Base-by-base conservation (phyloP, 768 basidiomycete genomes). In the Postia placenta region DNA sequence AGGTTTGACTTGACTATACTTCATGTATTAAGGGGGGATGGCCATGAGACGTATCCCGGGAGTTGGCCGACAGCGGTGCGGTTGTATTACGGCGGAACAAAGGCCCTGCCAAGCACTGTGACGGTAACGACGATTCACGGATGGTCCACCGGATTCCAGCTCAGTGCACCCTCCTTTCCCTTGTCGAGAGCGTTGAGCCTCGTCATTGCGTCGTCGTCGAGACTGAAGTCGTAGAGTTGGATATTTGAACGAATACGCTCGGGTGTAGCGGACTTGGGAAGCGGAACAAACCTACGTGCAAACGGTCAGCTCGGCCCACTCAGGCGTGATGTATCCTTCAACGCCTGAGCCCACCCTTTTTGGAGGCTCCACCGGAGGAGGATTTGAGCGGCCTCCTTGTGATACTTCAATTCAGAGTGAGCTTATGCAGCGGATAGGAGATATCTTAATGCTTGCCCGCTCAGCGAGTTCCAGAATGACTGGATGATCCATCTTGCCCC, bases 291-390 rank as follows among this genome's bases (percentile, higher is more conserved):
- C 25, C 74, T 75, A 45, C 30, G 23, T n/a, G n/a, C 23, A 23
- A 27, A 5, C 27, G 14, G 17, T 57, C 12, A 53, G 30, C n/a
- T n/a, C n/a, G n/a, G n/a, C n/a, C n/a, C n/a, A n/a, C n/a, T 33
- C 30, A 7, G 15, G 30, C 30, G 15, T 7, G 30, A 33, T 33
- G 7, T 33, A 15, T 33, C 9, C 30, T 33, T 33, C 15, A 33
- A 33, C 15, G 30, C 30, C 30, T 9, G 40, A 4, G 20, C 14
- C 17, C 5, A 87, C 87, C 83, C 82, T 60, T 76, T 80, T 64
- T 97, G 94, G 38, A 97, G 68, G 33, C 90, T 93, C 90, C 92
- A 96, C 24, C 94, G 80, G 48, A 96, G 69, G 15, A 95, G 75
- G 42, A 95, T 74, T 58, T 96, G 93, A 11, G 90, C 84, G 3